Evolutionary conservation across 129 eudicot species (phyloP).

Genomic region (Flaveria ramosissima): DNA sequence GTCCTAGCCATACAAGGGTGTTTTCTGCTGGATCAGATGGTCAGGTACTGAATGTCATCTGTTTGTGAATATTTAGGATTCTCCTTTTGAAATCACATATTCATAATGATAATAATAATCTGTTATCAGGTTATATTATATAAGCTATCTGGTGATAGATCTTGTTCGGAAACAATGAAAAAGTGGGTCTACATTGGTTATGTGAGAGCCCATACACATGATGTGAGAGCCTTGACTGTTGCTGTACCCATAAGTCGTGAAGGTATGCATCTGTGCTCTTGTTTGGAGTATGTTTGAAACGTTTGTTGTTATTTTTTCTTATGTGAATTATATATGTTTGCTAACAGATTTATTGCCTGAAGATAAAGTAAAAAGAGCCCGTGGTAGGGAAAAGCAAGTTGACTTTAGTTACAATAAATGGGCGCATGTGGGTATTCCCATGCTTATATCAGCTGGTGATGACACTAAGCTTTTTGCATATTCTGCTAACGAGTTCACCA

Average conservation of each 20-base stretch:
- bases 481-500: constrained; percentile 75
- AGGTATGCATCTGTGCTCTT: constrained; percentile 44
- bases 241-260: constrained; percentile 81
- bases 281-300: not conserved
- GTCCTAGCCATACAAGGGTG: constrained; percentile 70
- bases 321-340: not conserved
- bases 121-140: constrained; percentile 68
- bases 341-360: constrained; percentile 55
- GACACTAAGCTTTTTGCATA: constrained; percentile 94
- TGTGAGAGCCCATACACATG: constrained; percentile 90
- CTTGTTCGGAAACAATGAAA: constrained; percentile 36
- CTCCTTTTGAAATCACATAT: not conserved
- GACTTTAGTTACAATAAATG: constrained; percentile 85
- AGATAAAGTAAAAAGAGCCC: constrained; percentile 57
- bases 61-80: not conserved
- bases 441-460: constrained; percentile 98
- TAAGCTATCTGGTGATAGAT: constrained; percentile 49
- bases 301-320: not conserved
- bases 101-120: not conserved
- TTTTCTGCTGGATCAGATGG: constrained; percentile 98
- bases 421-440: constrained; percentile 94
- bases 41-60: constrained; percentile 51
- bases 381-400: constrained; percentile 47
- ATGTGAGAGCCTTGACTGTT: constrained; percentile 75
- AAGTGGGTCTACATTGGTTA: constrained; percentile 85